Evolutionary conservation across 2,329 filamentous ascomycete genomes (phyloP), one percentile per base, ranked within the genome.

Genomic region (Fusarium brevicatenulatum): DNA sequence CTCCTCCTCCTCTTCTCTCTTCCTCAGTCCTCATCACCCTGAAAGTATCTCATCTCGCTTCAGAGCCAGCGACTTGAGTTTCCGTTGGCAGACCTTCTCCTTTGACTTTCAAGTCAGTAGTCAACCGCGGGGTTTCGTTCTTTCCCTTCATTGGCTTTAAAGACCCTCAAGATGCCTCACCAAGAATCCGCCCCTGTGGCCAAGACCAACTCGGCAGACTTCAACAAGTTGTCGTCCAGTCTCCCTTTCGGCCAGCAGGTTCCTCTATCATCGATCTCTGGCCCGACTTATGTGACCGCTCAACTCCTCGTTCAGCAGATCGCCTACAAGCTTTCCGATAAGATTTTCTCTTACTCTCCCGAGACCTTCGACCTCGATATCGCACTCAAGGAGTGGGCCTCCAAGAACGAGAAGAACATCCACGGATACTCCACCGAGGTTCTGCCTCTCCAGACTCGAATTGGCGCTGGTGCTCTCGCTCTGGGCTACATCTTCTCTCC

Each of bases 401-500:
- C 85, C 34, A 84, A 89, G 71, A 86, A 89, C 70, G 91, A 94
- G 80, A 86, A 88, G 80, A 99, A 99, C 85, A 90, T 92, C 71
- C 91, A 95, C 84, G 94, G 94, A 77, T 93, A 95, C 80, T 84
- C 90, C 70, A 95, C 96, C 54, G 86, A 90, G 19, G 90, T 98
- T 52, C 88, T 95, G 68, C 85, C 93, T 30, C 90, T 98, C 79
- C 93, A 99, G 86, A 97, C 95, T 47, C 90, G 96, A 60, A 90
- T 92, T 63, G 96, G 96, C 66, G 96, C 96, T 59, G 96, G 95
- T 63, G 91, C 93, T 73, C 93, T 98, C 80, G 95, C 96, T 28
- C 89, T 99, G 54, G 96, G 96, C 64, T 99, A 99, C 85, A 93
- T 98, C 81, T 99, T 98, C 87, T 98, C 95, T 69, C 94, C 94